Percentiles rank a stretch among this genome's conserved stretches.
phyloP scores from a whole-genome alignment of 768 basidiomycete genomes.

The Russula compacta region DNA sequence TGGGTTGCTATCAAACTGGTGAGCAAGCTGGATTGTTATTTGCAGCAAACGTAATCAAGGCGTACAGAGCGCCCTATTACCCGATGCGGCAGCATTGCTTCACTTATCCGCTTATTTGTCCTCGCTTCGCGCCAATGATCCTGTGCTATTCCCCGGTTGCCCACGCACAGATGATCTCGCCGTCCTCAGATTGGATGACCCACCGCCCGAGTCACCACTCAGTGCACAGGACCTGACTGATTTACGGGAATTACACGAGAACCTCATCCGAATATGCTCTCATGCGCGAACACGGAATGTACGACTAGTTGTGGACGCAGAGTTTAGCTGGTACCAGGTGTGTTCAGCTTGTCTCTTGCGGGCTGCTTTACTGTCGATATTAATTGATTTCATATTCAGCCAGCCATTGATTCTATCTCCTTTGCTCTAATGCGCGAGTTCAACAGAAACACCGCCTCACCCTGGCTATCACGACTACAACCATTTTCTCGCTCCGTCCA shows the following conservation, averaged over 20 bases:
- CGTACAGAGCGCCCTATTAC: constrained; percentile 57
- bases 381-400: constrained; percentile 32
- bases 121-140: constrained; percentile 20
- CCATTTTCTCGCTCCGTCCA: not conserved
- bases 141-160: constrained; percentile 59
- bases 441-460: constrained; percentile 38
- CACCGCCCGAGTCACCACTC: constrained; percentile 27
- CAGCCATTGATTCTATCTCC: constrained; percentile 77
- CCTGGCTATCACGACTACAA: not conserved
- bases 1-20: constrained; percentile 86
- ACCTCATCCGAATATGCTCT: constrained; percentile 55
- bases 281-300: constrained; percentile 55
- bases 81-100: constrained; percentile 49
- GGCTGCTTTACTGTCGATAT: not conserved
- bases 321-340: constrained; percentile 52
- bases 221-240: constrained; percentile 47
- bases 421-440: constrained; percentile 68
- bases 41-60: not conserved
- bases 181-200: constrained; percentile 30
- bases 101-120: constrained; percentile 54
- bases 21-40: constrained; percentile 27
- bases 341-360: not conserved
- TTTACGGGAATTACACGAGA: constrained; percentile 51
- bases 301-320: constrained; percentile 74
- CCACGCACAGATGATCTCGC: constrained; percentile 51